phyloP scores from a whole-genome alignment of 2,329 filamentous ascomycete species.

The Amphichorda felina region DNA sequence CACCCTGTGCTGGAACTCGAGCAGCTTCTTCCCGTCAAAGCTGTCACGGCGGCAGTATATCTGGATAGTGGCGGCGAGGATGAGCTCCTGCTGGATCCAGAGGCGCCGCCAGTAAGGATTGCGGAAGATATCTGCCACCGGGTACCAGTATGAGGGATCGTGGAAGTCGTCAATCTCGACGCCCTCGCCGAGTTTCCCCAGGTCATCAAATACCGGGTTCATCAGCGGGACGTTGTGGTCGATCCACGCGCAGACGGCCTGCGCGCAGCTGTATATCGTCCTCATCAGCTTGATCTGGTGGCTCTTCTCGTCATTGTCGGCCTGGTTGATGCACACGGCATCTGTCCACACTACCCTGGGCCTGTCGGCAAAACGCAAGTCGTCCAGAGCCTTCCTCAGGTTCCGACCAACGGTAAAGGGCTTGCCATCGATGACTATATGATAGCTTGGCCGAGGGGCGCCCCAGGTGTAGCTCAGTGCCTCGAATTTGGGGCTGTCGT shows the following conservation, averaged over 20 bases:
- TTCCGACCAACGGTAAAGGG: background rate
- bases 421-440: background rate
- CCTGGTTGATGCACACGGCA: conserved; percentile 6
- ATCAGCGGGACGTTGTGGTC: background rate
- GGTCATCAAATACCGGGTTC: background rate
- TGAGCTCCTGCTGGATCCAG: conserved; percentile 1
- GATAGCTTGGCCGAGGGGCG: background rate
- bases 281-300: conserved; percentile 4
- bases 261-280: background rate
- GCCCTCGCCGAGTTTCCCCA: background rate
- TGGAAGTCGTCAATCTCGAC: background rate
- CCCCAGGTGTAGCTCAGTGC: conserved; percentile 8
- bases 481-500: background rate
- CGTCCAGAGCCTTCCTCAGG: background rate
- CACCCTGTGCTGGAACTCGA: background rate
- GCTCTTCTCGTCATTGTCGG: conserved; percentile 2
- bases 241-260: background rate
- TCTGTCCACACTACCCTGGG: background rate
- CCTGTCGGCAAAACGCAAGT: background rate
- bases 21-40: background rate
- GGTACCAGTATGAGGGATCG: background rate
- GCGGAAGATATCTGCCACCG: background rate
- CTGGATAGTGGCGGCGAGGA: background rate
- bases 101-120: background rate
- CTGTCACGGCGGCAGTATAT: background rate